These are phyloP conservation scores for Phytophthora quininea DNA, from an alignment of 352 stramenopile species.

Conservation along the genomic window DNA sequence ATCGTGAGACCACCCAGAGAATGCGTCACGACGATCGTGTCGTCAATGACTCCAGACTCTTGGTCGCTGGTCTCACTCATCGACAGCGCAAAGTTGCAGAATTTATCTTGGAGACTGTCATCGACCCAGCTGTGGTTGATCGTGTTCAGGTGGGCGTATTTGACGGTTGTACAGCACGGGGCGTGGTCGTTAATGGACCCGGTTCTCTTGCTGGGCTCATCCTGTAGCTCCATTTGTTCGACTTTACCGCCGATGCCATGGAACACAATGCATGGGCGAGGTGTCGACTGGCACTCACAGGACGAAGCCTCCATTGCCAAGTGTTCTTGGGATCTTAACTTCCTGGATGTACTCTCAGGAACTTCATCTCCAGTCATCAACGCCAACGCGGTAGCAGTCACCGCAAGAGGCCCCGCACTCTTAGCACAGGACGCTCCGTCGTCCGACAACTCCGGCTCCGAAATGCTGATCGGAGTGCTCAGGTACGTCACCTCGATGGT, in stretches of 20 bases:
- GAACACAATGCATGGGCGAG: slow-evolving; percentile 24
- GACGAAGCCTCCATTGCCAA: background rate
- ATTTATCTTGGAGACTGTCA: slow-evolving; percentile 15
- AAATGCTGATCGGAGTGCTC: too few relatives aligned
- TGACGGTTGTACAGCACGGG: slow-evolving; percentile 24
- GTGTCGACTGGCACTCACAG: background rate
- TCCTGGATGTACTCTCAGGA: background rate
- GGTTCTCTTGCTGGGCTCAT: slow-evolving; percentile 22
- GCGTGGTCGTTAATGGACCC: slow-evolving; percentile 19
- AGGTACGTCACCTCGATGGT: too few relatives aligned
- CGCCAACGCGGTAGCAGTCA: background rate
- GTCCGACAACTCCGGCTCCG: too few relatives aligned
- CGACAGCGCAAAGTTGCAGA: slow-evolving; percentile 15
- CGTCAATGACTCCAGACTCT: slow-evolving; percentile 7
- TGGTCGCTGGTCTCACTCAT: slow-evolving; percentile 10
- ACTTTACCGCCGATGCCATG: slow-evolving; percentile 15
- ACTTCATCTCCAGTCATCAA: background rate
- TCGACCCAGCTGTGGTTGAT: slow-evolving; percentile 20
- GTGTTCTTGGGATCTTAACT: background rate
- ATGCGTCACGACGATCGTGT: slow-evolving; percentile 30
- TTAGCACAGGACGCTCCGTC: too few relatives aligned
- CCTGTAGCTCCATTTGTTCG: slow-evolving; percentile 3
- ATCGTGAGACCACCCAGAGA: slow-evolving; percentile 30
- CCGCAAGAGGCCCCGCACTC: background rate
- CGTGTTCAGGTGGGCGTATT: slow-evolving; percentile 32